Evolutionary conservation across 352 stramenopile species (phyloP), one percentile per base, ranked within the genome.

Genomic region (Phytophthora pluvialis): DNA sequence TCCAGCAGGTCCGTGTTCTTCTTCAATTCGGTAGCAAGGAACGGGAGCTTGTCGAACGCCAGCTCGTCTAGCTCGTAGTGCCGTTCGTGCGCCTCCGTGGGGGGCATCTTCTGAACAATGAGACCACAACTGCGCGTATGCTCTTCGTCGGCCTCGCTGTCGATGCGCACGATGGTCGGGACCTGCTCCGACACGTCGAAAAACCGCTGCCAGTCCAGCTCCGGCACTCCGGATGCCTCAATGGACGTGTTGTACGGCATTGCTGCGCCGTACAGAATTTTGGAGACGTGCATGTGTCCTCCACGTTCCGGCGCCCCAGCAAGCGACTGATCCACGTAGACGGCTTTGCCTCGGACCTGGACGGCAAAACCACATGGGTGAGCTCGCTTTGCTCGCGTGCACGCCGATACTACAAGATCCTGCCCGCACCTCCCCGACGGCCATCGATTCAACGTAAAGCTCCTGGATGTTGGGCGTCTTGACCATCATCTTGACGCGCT

Each of bases 181-280:
- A 93, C 73, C 63, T 95, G 88, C 80, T 95, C 88, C 10, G 88
- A 95, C 11, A 84, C 50, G 58, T 95, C 86, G 54, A 91, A 95
- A 69, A 91, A 93, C 12, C 79, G 77, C 59, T 96, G 88, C 80
- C 84, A 96, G 57, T 96, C 88, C 28, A 75, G 48, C 60, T 93
- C 75, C 0, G 86, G 77, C 12, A 85, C 66, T 10, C 86, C 86
- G 16, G 73, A 91, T 7, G 86, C 77, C 25, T 77, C 72, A 35
- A 94, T 78, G 11, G 76, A 88, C 7, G 88, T 96, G 29, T 90
- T 78, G 66, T 94, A 96, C 18, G 88, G 83, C 57, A 88, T 91
- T 3, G 73, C 75, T 39, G 77, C 50, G 0, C 83, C 88, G 43
- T 94, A 94, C 16, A 94, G 43, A 61, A 96, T 81, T 65, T 92